phyloP scores from a whole-genome alignment of 2,329 filamentous ascomycete genomes.

The Claviceps pazoutovae region DNA sequence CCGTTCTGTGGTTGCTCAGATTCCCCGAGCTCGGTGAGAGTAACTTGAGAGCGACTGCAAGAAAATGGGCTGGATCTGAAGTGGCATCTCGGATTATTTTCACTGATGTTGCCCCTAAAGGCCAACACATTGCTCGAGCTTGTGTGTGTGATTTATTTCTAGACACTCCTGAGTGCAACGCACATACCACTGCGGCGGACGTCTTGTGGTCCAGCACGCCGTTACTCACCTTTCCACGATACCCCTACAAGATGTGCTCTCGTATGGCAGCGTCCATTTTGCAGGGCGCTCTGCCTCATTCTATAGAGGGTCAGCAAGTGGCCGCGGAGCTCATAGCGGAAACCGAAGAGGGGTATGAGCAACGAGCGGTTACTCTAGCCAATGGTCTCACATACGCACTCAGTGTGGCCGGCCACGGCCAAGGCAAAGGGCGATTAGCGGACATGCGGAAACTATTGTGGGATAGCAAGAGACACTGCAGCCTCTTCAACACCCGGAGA shows the following conservation, averaged over 20 bases:
- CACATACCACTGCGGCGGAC: constrained; percentile 92
- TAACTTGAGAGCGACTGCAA: constrained; percentile 69
- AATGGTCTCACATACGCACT: constrained; percentile 45
- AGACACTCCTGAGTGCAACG: constrained; percentile 95
- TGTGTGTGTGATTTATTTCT: constrained; percentile 89
- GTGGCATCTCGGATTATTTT: constrained; percentile 83
- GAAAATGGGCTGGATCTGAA: constrained; percentile 68
- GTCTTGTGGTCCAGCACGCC: constrained; percentile 94
- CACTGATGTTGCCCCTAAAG: constrained; percentile 92
- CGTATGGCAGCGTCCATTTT: constrained; percentile 95
- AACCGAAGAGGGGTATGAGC: constrained; percentile 75
- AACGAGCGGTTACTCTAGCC: constrained; percentile 56
- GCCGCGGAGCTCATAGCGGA: constrained; percentile 63
- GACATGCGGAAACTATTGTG: constrained; percentile 74
- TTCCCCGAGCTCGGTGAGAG: constrained; percentile 88
- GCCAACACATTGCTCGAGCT: constrained; percentile 82
- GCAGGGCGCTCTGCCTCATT: constrained; percentile 70
- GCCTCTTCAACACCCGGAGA: constrained; percentile 76
- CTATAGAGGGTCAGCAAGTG: constrained; percentile 49
- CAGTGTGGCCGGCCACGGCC: constrained; percentile 29
- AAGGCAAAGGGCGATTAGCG: constrained; percentile 54
- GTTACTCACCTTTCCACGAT: constrained; percentile 75
- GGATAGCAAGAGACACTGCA: constrained; percentile 70
- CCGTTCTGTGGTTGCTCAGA: constrained; percentile 87
- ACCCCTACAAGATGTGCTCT: constrained; percentile 97